These are phyloP conservation scores for Paecilomyces formosus DNA, from an alignment of 2,329 filamentous ascomycete genomes.

Conservation along the genomic window DNA sequence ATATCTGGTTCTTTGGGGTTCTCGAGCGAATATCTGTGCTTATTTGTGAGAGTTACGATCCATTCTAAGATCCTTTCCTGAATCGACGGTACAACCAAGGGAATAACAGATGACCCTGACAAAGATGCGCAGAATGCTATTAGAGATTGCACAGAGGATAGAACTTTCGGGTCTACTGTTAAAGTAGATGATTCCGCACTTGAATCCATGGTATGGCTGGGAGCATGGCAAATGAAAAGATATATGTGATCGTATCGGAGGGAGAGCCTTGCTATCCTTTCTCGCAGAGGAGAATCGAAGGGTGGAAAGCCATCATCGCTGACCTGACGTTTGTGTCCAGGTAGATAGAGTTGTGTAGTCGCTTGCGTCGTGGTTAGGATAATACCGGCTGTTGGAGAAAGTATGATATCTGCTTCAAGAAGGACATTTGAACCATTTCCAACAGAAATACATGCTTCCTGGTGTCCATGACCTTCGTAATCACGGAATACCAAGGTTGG, in stretches of 20 bases:
- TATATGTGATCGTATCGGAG: conserved; percentile 59
- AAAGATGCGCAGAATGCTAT: conserved; percentile 17
- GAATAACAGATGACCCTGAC: conserved; percentile 6
- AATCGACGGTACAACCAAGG: conserved; percentile 7
- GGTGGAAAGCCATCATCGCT: conserved; percentile 9
- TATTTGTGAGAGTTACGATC: conserved; percentile 47
- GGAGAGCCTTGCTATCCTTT: conserved; percentile 48
- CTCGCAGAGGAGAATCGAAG: conserved; percentile 41
- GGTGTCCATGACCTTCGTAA: conserved; percentile 3
- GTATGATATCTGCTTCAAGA: conserved; percentile 55
- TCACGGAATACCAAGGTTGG: conserved; percentile 20
- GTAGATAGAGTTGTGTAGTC: conserved; percentile 63
- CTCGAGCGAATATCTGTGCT: conserved; percentile 25
- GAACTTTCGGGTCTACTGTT: conserved; percentile 6
- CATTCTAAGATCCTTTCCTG: conserved; percentile 45
- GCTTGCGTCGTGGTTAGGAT: conserved; percentile 65
- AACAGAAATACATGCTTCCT: not conserved
- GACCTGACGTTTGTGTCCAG: conserved; percentile 44
- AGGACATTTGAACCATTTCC: not conserved
- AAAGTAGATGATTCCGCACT: not conserved
- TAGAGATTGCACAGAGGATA: conserved; percentile 12
- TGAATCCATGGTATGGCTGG: conserved; percentile 15
- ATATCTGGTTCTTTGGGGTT: not conserved
- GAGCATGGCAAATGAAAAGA: conserved; percentile 53
- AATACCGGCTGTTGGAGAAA: conserved; percentile 63